Evolutionary conservation across 2,329 filamentous ascomycete species (phyloP).

Genomic region (Talaromyces funiculosus): DNA sequence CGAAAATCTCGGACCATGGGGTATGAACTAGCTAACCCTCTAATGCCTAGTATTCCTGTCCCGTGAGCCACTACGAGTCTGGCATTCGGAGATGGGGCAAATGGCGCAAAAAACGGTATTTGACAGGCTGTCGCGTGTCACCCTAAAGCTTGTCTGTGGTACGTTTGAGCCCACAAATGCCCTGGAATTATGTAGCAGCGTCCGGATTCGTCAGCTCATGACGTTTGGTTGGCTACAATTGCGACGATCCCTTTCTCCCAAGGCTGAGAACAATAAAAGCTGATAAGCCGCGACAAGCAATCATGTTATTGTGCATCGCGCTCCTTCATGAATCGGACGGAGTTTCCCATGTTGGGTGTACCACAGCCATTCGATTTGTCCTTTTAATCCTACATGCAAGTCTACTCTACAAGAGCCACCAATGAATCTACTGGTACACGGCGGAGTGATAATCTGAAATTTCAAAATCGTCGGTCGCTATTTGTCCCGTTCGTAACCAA

Average conservation of each 20-base stretch:
- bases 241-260: not conserved
- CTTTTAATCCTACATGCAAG: not conserved
- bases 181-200: not conserved
- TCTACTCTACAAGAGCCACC: not conserved
- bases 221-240: not conserved
- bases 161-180: not conserved
- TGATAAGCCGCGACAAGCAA: not conserved
- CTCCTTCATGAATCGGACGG: not conserved
- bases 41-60: not conserved
- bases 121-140: not conserved
- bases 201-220: slow-evolving; percentile 3
- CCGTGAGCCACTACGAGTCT: not conserved
- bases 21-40: not conserved
- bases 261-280: not conserved
- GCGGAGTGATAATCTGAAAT: not conserved
- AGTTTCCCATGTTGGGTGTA: not conserved
- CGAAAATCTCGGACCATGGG: not conserved
- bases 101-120: not conserved
- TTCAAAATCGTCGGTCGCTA: not conserved
- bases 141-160: not conserved
- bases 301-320: not conserved
- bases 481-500: not conserved
- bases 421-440: not conserved
- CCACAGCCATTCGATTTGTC: not conserved
- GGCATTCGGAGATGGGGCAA: not conserved